Conservation (phyloP, 2,329 filamentous ascomycete genomes). For the Talaromyces sp. region DNA sequence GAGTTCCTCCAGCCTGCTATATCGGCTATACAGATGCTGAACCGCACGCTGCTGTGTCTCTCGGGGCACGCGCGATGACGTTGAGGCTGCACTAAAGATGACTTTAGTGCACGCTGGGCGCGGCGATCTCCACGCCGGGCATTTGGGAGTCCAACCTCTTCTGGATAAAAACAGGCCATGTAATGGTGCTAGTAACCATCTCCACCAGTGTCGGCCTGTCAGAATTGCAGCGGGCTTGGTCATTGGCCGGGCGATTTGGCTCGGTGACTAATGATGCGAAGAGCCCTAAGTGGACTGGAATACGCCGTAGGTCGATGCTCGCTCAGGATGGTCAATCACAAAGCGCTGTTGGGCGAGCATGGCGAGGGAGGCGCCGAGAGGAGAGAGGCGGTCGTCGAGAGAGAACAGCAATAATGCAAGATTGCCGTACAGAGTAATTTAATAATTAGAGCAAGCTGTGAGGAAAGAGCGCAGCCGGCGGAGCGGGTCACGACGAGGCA, state of each 20-base stretch:
- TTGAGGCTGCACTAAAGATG: neutral
- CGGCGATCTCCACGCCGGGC: neutral
- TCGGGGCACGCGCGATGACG: neutral
- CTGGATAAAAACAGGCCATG: neutral
- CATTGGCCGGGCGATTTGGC: neutral
- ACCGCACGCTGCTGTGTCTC: neutral
- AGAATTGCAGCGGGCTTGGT: neutral
- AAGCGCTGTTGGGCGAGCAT: too few species aligned
- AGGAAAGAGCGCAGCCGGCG: neutral
- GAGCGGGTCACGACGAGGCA: neutral
- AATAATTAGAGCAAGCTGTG: neutral
- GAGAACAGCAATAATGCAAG: too few species aligned
- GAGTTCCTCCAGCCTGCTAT: neutral
- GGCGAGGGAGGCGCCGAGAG: too few species aligned
- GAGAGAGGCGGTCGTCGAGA: too few species aligned
- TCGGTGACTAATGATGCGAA: neutral
- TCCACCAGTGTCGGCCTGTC: neutral
- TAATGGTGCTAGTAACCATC: neutral
- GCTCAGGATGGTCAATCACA: too few species aligned
- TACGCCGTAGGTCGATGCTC: too few species aligned
- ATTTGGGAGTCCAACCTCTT: neutral
- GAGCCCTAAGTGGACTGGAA: neutral
- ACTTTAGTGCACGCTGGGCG: neutral
- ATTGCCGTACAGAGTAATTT: too few species aligned
- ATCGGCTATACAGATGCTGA: neutral